Percentiles rank a stretch among this genome's conserved stretches.
Evolutionary conservation across 768 basidiomycete genomes (phyloP).

Genomic region (Obba rivulosa): DNA sequence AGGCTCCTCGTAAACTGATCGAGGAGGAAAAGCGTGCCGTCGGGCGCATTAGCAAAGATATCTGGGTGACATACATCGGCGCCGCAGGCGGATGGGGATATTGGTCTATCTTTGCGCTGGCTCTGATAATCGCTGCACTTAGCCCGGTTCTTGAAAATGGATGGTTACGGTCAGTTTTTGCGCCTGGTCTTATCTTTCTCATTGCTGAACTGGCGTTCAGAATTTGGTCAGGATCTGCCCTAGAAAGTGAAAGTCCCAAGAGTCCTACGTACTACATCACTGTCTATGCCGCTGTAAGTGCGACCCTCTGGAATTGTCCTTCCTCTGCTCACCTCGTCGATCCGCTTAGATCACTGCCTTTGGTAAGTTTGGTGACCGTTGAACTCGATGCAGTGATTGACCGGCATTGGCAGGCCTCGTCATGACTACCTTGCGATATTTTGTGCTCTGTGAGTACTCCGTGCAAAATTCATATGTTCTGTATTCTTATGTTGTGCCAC

Average conservation of each 20-base stretch:
- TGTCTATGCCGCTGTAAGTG: conserved; percentile 61
- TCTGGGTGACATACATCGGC: conserved; percentile 42
- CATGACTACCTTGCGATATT: conserved; percentile 57
- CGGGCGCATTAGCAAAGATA: conserved; percentile 38
- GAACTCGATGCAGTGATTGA: conserved; percentile 2
- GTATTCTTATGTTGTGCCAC: conserved; percentile 23
- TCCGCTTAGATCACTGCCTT: conserved; percentile 33
- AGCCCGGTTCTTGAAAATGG: conserved; percentile 44
- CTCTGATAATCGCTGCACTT: conserved; percentile 32
- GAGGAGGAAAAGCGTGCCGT: conserved; percentile 56
- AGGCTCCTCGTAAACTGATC: conserved; percentile 72
- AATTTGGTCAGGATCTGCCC: conserved; percentile 35
- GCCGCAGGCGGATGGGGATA: conserved; percentile 32
- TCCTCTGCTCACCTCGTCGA: not conserved
- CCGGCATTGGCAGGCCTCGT: conserved; percentile 38
- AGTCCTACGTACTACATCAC: conserved; percentile 52
- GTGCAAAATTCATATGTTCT: conserved; percentile 1
- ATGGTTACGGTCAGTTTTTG: conserved; percentile 32
- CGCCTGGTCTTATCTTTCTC: not conserved
- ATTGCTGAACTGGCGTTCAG: conserved; percentile 12
- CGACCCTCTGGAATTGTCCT: not conserved
- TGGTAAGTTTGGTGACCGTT: conserved; percentile 20
- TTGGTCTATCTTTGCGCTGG: conserved; percentile 34
- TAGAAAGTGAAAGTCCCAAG: conserved; percentile 15
- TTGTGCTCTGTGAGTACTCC: conserved; percentile 57